Evolutionary conservation across 495 filamentous ascomycete genomes (phyloP).

Genomic region (Hypoxylon trugodes): DNA sequence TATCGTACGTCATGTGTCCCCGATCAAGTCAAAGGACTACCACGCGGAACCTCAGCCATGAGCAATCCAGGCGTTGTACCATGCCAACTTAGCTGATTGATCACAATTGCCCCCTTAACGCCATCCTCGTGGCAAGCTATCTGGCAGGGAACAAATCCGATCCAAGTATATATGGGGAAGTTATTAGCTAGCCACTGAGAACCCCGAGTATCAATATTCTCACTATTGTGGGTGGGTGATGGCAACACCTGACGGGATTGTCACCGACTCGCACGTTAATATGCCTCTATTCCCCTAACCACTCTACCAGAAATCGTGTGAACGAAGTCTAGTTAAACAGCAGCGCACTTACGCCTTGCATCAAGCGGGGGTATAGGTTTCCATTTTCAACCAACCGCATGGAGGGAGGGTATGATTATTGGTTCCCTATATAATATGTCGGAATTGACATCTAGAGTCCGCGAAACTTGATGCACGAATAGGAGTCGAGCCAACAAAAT

Average conservation of each 20-base stretch:
- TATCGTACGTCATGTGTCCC: neutral
- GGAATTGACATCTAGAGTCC: conserved; percentile 6
- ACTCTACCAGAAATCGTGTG: neutral
- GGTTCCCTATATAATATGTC: conserved; percentile 2
- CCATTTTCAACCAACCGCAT: conserved; percentile 23
- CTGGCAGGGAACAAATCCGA: conserved; percentile 4
- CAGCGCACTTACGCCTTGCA: neutral
- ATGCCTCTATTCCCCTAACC: neutral
- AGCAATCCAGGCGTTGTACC: neutral
- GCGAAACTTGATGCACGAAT: conserved; percentile 14
- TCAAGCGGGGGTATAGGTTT: conserved; percentile 11
- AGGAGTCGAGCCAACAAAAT: conserved; percentile 9
- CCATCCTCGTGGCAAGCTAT: conserved; percentile 11
- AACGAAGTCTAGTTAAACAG: neutral
- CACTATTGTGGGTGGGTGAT: neutral
- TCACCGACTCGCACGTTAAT: neutral
- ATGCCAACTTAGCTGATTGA: neutral
- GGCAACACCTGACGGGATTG: neutral
- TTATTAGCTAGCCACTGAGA: neutral
- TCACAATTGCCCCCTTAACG: neutral
- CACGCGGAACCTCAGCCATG: neutral
- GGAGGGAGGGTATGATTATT: conserved; percentile 21
- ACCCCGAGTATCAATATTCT: neutral
- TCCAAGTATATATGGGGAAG: neutral
- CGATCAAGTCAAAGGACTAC: neutral